Base-by-base conservation (phyloP, 2,329 filamentous ascomycete species). In the Colletotrichum trifolii region DNA sequence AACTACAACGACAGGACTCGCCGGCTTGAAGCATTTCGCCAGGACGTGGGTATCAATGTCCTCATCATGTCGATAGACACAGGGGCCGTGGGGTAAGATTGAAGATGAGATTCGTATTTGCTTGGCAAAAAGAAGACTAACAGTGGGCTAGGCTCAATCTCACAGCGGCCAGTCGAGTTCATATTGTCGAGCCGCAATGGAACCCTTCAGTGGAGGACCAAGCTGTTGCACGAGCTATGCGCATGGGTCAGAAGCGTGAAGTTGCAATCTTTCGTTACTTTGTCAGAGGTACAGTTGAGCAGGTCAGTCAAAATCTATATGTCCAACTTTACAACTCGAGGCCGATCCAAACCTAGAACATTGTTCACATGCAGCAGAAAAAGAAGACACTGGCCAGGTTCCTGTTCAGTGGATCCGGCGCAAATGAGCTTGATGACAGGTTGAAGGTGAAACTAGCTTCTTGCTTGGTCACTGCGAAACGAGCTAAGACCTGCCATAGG, bases 171-270 rank as follows among this genome's bases (percentile, higher is more conserved):
- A 54, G 38, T 12, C 13, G 33, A 15, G 33, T 46, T 35, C 40
- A 46, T 12, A 36, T 17, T 2, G 40, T 54, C 4, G 25, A 46
- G 39, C 40, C 52, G 2, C 40, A 54, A 13, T 54, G 73, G 72
- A 75, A 75, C 11, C 74, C 73, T 8, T 73, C 71, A 0, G 50
- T 74, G 1, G 72, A 75, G 47, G 72, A 75, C 3, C 71, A 75
- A 42, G 73, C 72, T 6, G 59, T 75, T 0, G 70, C 71, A 0
- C 67, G 73, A 10, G 71, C 75, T n/a, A 69, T 74, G 35, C 66
- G 73, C 10, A 67, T 75, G 17, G 73, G 73, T 1, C 72, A 75
- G 56, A 67, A 38, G 1, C 60, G 61, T 39, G 67, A 72, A 33
- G 73, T 75, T 12, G 72, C 72, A 0, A 74, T 54, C 12, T 43